Base-by-base conservation (phyloP, 345 rosid genomes). In the Lagerstroemia speciosa region DNA sequence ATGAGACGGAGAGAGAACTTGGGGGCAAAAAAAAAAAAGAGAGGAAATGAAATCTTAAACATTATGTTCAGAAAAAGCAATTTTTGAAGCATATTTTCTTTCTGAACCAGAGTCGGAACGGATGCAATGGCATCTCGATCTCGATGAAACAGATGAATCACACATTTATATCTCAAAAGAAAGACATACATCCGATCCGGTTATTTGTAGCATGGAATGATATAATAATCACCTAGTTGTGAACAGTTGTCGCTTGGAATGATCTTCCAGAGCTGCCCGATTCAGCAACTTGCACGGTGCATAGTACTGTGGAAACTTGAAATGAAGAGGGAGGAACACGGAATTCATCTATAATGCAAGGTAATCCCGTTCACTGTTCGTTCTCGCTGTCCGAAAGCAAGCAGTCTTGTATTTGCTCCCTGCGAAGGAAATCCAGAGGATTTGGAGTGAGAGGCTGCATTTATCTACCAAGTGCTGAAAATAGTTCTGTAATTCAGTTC, bases 381-480 rank as follows among this genome's bases (percentile, higher is more conserved):
- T 79, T 86, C 38, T 90, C 97, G 32, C 75, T 64, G 65, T 89
- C 96, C 32, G 80, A 84, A 66, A 93, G 86, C 81, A 87, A 74
- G 81, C 79, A 89, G 52, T 91, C 98, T 76, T 87, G 78, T 67
- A 87, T 84, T 78, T 85, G 90, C 80, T 86, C 87, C 94, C 98
- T 93, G 87, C 8, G 74, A 72, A 3, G 15, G 20, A 34, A 67
- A 67, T 6, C 12, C 24, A 34, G 38, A 24, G 20, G 5, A 41
- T 40, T 24, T 46, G 24, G 30, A 57, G 50, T 17, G n/a, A 38
- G 45, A 38, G 29, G 64, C 55, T 16, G 50, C 64, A 62, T 61
- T 34, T 19, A 62, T 30, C 33, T 34, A 15, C 8, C 1, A 12
- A 62, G 22, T 6, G 22, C n/a, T 5, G 22, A 32, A 48, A 48